Evolutionary conservation across 768 basidiomycete species (phyloP).

Genomic region (Chiua virens): DNA sequence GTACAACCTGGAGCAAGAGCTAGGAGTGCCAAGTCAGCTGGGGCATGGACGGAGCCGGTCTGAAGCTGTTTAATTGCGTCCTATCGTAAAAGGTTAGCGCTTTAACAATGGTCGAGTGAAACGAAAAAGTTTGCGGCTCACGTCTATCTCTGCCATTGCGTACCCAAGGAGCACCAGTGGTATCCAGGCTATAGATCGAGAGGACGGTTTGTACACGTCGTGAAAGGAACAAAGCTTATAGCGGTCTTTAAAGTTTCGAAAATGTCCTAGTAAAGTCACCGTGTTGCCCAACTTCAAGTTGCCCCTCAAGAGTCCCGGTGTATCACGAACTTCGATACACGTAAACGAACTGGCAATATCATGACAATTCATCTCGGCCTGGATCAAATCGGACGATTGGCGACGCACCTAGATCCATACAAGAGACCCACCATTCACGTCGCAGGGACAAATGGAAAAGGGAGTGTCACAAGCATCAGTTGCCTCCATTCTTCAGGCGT

Average conservation of each 20-base stretch:
- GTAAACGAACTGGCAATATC: neutral
- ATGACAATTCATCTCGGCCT: conserved; percentile 74
- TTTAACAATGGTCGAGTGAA: neutral
- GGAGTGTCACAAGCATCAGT: conserved; percentile 85
- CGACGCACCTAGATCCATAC: conserved; percentile 56
- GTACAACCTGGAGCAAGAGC: conserved; percentile 22
- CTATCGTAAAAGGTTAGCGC: conserved; percentile 8
- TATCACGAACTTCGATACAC: neutral
- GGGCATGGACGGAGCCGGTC: conserved; percentile 21
- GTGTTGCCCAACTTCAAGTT: no score
- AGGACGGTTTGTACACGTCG: neutral
- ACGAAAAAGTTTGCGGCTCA: neutral
- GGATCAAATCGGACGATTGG: conserved; percentile 54
- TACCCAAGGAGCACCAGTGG: conserved; percentile 11
- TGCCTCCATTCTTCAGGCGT: conserved; percentile 66
- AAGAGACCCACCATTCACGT: conserved; percentile 85
- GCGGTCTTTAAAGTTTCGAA: no score
- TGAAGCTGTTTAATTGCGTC: conserved; percentile 19
- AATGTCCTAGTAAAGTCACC: no score
- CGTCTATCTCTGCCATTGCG: conserved; percentile 16
- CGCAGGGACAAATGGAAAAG: conserved; percentile 97
- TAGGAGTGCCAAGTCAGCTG: conserved; percentile 14
- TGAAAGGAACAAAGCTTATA: no score
- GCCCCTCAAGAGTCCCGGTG: no score
- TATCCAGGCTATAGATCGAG: neutral